phyloP scores from a whole-genome alignment of 2,329 filamentous ascomycete genomes.

The Penicillium brevicompactum region DNA sequence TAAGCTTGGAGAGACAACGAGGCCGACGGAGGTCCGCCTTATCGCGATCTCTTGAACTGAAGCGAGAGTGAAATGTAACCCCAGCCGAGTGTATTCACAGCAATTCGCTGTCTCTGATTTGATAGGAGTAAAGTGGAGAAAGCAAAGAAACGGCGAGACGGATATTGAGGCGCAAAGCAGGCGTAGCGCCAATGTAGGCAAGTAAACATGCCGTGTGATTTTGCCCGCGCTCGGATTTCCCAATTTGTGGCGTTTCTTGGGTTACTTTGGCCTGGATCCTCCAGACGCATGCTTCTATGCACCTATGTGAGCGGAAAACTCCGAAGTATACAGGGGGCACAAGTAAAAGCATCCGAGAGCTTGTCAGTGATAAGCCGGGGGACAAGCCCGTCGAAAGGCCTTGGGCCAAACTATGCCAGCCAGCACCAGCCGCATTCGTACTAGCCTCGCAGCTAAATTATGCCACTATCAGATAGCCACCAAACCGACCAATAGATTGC shows the following conservation, averaged over 20 bases:
- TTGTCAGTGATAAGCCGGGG: constrained; percentile 19
- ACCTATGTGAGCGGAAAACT: not conserved
- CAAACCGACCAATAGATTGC: not conserved
- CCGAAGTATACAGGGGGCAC: not conserved
- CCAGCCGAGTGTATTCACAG: not conserved
- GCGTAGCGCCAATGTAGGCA: not conserved
- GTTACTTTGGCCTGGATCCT: constrained; percentile 6
- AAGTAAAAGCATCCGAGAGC: constrained; percentile 7
- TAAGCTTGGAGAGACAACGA: not conserved
- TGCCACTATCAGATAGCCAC: too few relatives aligned
- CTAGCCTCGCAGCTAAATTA: not conserved
- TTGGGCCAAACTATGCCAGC: constrained; percentile 3
- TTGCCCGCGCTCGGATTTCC: too few relatives aligned
- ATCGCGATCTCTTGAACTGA: constrained; percentile 16
- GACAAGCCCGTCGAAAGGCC: constrained; percentile 1
- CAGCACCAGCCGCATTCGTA: not conserved
- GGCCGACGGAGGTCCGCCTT: constrained; percentile 16
- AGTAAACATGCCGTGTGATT: not conserved
- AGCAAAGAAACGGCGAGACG: not conserved
- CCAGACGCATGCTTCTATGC: not conserved
- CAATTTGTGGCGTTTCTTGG: constrained; percentile 10
- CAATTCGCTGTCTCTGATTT: not conserved
- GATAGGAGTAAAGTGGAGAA: constrained; percentile 1
- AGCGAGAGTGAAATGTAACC: constrained; percentile 14
- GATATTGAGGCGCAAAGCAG: not conserved